phyloP scores from a whole-genome alignment of 352 stramenopile species.

The Phytophthora idaei region DNA sequence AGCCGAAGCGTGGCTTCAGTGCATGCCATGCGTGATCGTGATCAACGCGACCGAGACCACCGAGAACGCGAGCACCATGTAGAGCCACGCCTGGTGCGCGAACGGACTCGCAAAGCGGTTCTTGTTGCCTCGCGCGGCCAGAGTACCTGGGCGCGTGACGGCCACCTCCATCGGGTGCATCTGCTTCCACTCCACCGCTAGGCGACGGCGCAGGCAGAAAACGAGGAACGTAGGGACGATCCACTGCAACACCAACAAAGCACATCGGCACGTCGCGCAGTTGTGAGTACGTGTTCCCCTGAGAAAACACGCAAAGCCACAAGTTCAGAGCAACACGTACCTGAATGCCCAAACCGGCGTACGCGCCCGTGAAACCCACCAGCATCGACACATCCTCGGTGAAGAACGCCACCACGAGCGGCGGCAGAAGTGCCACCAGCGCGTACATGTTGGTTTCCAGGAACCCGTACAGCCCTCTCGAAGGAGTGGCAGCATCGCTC shows the following conservation, averaged over 20 bases:
- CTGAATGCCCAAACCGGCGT: constrained; percentile 87
- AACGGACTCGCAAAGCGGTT: constrained; percentile 87
- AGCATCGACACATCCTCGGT: constrained; percentile 91
- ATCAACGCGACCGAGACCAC: constrained; percentile 69
- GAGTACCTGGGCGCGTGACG: constrained; percentile 26
- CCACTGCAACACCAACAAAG: constrained; percentile 60
- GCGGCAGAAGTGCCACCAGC: constrained; percentile 73
- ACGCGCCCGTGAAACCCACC: constrained; percentile 85
- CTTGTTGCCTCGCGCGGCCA: constrained; percentile 28
- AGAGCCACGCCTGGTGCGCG: constrained; percentile 64
- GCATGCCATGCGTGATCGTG: constrained; percentile 68
- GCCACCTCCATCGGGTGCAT: constrained; percentile 42
- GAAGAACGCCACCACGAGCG: constrained; percentile 84
- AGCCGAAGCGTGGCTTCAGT: constrained; percentile 20
- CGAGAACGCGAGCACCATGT: constrained; percentile 68
- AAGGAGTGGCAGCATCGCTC: constrained; percentile 23
- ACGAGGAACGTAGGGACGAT: constrained; percentile 83
- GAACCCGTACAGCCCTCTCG: constrained; percentile 44
- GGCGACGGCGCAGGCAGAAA: constrained; percentile 65
- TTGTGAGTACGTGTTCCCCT: constrained; percentile 37
- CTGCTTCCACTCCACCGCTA: constrained; percentile 48
- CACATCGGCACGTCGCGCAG: constrained; percentile 31
- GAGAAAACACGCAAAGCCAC: constrained; percentile 34
- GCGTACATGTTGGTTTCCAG: constrained; percentile 68
- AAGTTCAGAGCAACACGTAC: constrained; percentile 35